Percentiles rank a stretch among this genome's conserved stretches.
Evolutionary conservation across 1,284 basidiomycete genomes (phyloP).

Genomic region (Ganoderma sinense): DNA sequence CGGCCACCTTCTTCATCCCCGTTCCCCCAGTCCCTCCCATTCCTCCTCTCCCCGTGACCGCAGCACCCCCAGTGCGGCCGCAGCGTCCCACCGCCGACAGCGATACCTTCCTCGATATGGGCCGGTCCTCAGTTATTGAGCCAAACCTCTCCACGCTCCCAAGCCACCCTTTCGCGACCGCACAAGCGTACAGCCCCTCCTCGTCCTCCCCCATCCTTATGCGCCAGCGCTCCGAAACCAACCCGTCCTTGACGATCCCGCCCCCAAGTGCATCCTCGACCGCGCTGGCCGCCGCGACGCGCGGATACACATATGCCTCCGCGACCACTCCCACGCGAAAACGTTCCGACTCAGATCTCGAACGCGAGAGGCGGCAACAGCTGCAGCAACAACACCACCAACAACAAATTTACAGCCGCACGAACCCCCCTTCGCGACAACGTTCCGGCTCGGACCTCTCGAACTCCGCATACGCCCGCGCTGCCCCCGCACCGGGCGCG

Average conservation of each 20-base stretch:
- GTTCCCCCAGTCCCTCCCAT: conserved; percentile 2
- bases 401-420: neutral
- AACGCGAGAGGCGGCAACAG: neutral
- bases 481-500: neutral
- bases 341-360: conserved; percentile 13
- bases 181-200: conserved; percentile 16
- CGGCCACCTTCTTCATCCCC: conserved; percentile 23
- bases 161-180: conserved; percentile 27
- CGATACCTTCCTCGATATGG: conserved; percentile 24
- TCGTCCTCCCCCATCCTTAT: neutral
- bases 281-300: conserved; percentile 16
- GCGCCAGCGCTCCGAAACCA: conserved; percentile 22
- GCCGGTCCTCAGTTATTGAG: conserved; percentile 11
- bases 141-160: conserved; percentile 12
- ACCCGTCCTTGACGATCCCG: conserved; percentile 8
- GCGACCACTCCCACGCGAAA: conserved; percentile 6
- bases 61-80: neutral
- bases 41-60: neutral
- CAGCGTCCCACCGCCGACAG: neutral
- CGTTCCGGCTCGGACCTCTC: conserved; percentile 4
- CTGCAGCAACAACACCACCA: neutral
- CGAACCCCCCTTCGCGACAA: neutral
- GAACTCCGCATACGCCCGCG: neutral
- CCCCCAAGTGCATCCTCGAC: conserved; percentile 12
- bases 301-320: neutral